Conservation (phyloP, 73 alveolate genomes). For the Urostyla sp. region DNA sequence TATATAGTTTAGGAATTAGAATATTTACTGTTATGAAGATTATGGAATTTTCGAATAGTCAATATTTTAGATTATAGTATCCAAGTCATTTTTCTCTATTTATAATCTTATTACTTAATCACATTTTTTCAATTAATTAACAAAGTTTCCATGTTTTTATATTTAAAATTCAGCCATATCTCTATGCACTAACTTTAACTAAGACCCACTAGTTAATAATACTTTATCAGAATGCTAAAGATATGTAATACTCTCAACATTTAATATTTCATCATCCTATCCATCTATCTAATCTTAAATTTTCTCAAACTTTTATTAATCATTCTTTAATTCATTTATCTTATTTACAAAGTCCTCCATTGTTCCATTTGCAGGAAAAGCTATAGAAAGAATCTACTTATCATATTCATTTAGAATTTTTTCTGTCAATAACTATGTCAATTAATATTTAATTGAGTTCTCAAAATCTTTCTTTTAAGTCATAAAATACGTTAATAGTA, state of each 20-base stretch:
- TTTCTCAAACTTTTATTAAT: no score
- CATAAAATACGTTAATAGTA: no score
- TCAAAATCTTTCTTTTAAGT: no score
- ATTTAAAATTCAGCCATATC: neutral
- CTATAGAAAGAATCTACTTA: no score
- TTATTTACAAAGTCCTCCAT: no score
- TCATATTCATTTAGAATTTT: no score
- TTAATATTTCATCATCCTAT: neutral
- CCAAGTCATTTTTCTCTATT: neutral
- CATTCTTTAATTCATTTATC: no score
- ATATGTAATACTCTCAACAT: neutral
- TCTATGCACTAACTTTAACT: constrained; percentile 23
- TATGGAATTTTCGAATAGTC: constrained; percentile 9
- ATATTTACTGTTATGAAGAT: neutral
- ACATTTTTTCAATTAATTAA: neutral
- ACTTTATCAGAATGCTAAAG: constrained; percentile 34
- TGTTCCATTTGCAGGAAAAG: no score
- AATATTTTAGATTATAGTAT: neutral
- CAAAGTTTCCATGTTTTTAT: neutral
- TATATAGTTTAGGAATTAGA: neutral
- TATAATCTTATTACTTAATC: neutral
- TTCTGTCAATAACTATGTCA: no score
- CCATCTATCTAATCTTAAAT: no score
- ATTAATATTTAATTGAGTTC: no score
- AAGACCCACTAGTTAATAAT: constrained; percentile 13